Evolutionary conservation across 352 stramenopile genomes (phyloP), one percentile per base, ranked within the genome.

Genomic region (Globisporangium radiosum): DNA sequence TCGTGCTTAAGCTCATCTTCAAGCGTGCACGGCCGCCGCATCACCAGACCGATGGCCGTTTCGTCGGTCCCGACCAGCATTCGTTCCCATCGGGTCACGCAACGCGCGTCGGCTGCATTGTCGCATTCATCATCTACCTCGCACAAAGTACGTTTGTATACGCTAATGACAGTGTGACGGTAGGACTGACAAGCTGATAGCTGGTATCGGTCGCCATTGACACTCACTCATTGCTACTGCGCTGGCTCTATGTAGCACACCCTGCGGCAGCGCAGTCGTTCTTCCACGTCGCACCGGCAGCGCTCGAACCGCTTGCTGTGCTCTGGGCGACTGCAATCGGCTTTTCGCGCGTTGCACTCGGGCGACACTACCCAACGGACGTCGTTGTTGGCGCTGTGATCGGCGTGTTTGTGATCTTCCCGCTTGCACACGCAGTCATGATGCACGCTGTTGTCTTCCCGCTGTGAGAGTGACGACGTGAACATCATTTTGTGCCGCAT

Each of bases 71-170:
- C 0, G 85, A 94, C 66, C 76, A 94, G 70, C 84, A 92, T 62
- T 94, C 85, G 62, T 94, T 94, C 69, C 85, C 85, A 9, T 94
- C 85, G 4, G 85, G 85, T 47, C 85, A 94, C 65, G 85, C 82
- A 5, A 92, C 85, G 44, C 82, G 85, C 56, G 76, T 77, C 25
- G 89, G 82, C 70, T 81, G 78, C 53, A 75, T 94, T 60, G 68
- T 90, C 36, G 80, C 66, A 7, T 72, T 91, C 62, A 54, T 90
- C 53, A 47, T 88, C 48, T 79, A 82, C 58, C 63, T 92, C 25
- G 70, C 78, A 11, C 63, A 84, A 44, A 70, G 73, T 76, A 63
- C 59, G 56, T 62, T 33, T 8, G 25, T 33, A 33, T 33, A 33
- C 25, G 25, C 25, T 33, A 33, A 33, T 33, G 25, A 33, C 25